Conservation (phyloP, 169 alveolate species). For the Plasmodium vivax region DNA sequence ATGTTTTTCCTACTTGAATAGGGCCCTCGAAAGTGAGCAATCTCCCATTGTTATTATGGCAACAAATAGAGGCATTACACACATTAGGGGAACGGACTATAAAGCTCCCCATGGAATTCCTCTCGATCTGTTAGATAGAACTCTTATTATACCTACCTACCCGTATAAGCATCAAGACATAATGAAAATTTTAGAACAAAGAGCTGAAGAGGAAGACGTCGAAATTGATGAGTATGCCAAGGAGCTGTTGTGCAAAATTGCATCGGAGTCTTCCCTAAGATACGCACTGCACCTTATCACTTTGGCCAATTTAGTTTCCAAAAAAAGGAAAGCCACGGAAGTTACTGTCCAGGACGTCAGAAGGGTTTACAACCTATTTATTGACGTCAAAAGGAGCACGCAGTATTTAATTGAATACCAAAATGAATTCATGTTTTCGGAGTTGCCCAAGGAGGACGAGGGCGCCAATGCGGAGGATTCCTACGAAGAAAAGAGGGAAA, state of each 20-base stretch:
- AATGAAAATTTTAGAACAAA: constrained; percentile 92
- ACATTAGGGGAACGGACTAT: constrained; percentile 97
- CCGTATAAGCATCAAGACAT: constrained; percentile 95
- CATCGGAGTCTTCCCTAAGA: constrained; percentile 95
- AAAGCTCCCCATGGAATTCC: constrained; percentile 99
- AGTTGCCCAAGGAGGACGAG: constrained; percentile 76
- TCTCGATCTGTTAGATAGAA: constrained; percentile 97
- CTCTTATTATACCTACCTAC: constrained; percentile 96
- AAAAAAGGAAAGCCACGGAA: constrained; percentile 91
- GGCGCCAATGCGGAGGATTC: constrained; percentile 33
- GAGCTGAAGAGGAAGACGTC: constrained; percentile 98
- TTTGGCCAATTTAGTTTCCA: constrained; percentile 90
- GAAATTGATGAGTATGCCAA: constrained; percentile 96
- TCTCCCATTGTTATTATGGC: constrained; percentile 99
- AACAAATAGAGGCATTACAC: constrained; percentile 98
- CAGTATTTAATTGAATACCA: constrained; percentile 94
- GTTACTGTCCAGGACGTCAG: constrained; percentile 96
- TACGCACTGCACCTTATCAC: constrained; percentile 94
- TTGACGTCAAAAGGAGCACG: constrained; percentile 96
- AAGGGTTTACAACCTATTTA: constrained; percentile 95
- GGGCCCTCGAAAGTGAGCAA: constrained; percentile 97
- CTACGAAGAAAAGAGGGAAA: constrained; percentile 61
- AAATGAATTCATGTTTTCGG: constrained; percentile 93
- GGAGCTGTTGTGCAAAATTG: constrained; percentile 95
- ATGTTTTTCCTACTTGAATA: constrained; percentile 98